These are phyloP conservation scores for Sclerotinia trifoliorum DNA, from an alignment of 2,329 filamentous ascomycete species.

Conservation along the genomic window DNA sequence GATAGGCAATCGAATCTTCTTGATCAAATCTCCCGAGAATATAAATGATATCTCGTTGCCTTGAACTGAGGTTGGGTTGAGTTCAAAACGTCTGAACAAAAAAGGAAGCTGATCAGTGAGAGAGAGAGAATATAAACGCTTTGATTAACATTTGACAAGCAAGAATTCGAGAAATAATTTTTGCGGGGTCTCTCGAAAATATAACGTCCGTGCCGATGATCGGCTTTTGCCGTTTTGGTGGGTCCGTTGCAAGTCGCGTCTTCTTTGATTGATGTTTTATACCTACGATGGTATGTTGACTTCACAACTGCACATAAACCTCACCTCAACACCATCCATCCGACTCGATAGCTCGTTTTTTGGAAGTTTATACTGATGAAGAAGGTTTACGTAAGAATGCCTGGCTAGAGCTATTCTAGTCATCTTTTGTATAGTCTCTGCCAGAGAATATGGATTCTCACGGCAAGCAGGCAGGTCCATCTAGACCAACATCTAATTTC, in stretches of 20 bases:
- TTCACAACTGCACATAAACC: too few relatives aligned
- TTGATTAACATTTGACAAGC: slow-evolving; percentile 6
- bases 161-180: slow-evolving; percentile 15
- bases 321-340: background rate
- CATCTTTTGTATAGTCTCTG: background rate
- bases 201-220: slow-evolving; percentile 7
- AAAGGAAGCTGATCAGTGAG: background rate
- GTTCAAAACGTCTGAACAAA: background rate
- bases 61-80: background rate
- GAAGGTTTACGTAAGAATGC: background rate
- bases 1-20: background rate
- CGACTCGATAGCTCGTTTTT: background rate
- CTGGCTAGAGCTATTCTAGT: background rate
- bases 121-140: background rate
- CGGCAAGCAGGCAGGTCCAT: background rate
- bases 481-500: slow-evolving; percentile 6
- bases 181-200: slow-evolving; percentile 17
- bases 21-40: background rate
- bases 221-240: slow-evolving; percentile 1
- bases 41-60: too few relatives aligned
- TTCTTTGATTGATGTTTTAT: too few relatives aligned
- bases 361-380: background rate
- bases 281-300: too few relatives aligned
- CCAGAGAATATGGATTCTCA: slow-evolving; percentile 10
- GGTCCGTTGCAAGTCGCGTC: too few relatives aligned